Percentiles rank a stretch among this genome's conserved stretches.
Conservation (phyloP, 1,139 yeast genomes). For the Hemisphaericaspora subhashii region DNA sequence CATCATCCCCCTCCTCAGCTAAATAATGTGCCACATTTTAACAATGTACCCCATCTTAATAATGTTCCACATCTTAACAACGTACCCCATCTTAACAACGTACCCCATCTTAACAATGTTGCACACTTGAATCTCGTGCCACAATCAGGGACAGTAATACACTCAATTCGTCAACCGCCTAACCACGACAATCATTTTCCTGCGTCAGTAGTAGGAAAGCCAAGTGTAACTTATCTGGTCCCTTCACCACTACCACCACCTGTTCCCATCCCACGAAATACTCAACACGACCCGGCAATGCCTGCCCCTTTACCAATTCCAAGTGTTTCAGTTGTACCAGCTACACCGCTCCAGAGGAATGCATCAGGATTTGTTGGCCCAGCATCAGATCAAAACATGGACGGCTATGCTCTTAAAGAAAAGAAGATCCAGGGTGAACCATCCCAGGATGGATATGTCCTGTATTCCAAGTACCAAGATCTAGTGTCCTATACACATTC, state of each 20-base stretch:
- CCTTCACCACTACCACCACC: slow-evolving; percentile 3
- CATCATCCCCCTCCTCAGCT: neutral
- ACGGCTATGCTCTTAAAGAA: neutral
- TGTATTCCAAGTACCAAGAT: slow-evolving; percentile 34
- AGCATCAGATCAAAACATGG: neutral
- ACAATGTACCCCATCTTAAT: neutral
- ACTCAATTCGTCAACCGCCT: neutral
- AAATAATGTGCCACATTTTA: slow-evolving; percentile 2
- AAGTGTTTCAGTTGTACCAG: neutral
- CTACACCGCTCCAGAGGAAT: neutral
- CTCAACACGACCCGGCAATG: neutral
- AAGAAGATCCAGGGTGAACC: neutral
- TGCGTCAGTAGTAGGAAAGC: neutral
- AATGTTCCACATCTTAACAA: slow-evolving; percentile 1
- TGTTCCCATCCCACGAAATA: neutral
- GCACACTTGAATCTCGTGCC: too few species aligned
- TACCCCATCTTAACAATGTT: too few species aligned
- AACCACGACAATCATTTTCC: neutral
- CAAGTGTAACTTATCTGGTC: neutral
- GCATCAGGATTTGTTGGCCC: neutral
- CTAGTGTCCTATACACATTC: slow-evolving; percentile 35
- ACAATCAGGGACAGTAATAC: neutral
- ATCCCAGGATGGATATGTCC: slow-evolving; percentile 19
- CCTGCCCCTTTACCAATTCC: neutral
- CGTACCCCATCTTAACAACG: slow-evolving; percentile 2